Evolutionary conservation across 495 filamentous ascomycete species (phyloP), one percentile per base, ranked within the genome.

Genomic region (Neurospora terricola): DNA sequence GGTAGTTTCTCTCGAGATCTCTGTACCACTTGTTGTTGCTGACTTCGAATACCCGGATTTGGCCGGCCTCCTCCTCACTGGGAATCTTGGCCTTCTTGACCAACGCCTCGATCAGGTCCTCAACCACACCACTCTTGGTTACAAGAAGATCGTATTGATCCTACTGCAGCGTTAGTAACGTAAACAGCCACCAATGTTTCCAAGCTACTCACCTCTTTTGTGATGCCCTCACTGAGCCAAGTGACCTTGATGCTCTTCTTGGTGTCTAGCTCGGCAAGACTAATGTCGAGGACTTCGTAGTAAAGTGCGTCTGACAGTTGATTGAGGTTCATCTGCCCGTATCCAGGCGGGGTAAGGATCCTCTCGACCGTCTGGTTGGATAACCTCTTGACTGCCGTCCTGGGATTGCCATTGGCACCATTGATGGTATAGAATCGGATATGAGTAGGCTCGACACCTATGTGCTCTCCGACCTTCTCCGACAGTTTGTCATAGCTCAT

Each of bases 221-320:
- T 86, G 73, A 97, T 91, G 34, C 96, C 96, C 72, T 99, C 96
- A 34, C 90, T 91, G 45, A 99, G 85, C 88, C 91, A 93, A 8
- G 86, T 91, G 48, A 99, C 82, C 78, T 92, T 94, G 74, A 97
- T 81, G 72, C 80, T 86, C 81, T 94, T 97, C 83, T 96, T 94
- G 38, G 91, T 94, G 76, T 99, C 96, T 42, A 94, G 86, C 79
- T 99, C 96, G 69, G 91, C 93, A 69, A 99, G 83, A 73, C 93
- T 97, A 83, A 97, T 94, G 68, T 99, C 96, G 38, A 99, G 83
- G 18, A 97, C 87, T 80, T 99, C 96, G 75, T 93, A 98, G 80
- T 89, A 97, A 38, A 99, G 82, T 10, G 90, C 87, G 81, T 98
- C 94, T 37, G 86, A 77, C 40, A 90, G 86, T 76, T 93, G 92